These are phyloP conservation scores for Raphanus sativus DNA, from an alignment of 345 rosid species.

Conservation along the genomic window DNA sequence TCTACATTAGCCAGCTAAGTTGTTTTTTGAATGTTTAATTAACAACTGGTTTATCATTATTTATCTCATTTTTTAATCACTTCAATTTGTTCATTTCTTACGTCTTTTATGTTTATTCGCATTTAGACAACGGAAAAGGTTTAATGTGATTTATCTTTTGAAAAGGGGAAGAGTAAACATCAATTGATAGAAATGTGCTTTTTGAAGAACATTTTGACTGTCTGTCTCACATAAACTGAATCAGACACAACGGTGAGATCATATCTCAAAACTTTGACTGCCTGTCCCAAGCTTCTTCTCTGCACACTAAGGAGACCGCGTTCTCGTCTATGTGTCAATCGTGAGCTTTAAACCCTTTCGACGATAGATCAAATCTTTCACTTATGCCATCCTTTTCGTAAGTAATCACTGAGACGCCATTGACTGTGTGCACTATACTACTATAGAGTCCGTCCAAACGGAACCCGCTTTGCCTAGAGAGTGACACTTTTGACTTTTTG, in stretches of 20 bases:
- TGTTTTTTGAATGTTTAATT: constrained; percentile 24
- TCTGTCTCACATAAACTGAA: not conserved
- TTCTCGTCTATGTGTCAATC: not conserved
- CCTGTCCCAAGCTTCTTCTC: not conserved
- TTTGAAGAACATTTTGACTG: not conserved
- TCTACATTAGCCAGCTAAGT: constrained; percentile 38
- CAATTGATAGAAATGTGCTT: not conserved
- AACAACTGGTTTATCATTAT: constrained; percentile 16
- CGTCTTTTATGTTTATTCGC: not conserved
- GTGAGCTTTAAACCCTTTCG: not conserved
- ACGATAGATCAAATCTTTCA: not conserved
- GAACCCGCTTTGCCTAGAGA: constrained; percentile 16
- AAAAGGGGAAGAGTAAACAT: not conserved
- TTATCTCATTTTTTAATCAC: not conserved
- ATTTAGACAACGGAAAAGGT: not conserved
- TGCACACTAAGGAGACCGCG: not conserved
- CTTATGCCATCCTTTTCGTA: not conserved
- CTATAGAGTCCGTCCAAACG: constrained; percentile 7
- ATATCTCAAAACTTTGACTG: not conserved
- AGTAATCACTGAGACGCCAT: no score
- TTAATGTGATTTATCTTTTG: not conserved
- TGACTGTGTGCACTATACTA: no score
- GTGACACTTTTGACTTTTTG: constrained; percentile 30
- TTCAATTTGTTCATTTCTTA: not conserved
- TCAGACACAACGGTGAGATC: not conserved